A percentile compares a stretch with the other conserved stretches of the same genome.
phyloP scores from a whole-genome alignment of 2,329 filamentous ascomycete species.

The Alternaria metachromatica region DNA sequence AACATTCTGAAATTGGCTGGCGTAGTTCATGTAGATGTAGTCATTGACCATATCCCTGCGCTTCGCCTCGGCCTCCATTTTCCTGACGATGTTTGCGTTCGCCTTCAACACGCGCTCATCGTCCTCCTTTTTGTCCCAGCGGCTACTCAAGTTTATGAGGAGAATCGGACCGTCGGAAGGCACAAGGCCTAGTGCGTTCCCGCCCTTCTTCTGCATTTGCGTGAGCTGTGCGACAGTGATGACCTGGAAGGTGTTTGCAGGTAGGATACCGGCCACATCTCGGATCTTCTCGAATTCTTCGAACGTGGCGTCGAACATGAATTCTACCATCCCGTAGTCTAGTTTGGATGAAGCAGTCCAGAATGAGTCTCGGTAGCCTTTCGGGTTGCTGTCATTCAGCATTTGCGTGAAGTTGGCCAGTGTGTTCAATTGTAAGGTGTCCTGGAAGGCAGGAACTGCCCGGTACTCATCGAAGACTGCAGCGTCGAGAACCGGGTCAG shows the following conservation, averaged over 20 bases:
- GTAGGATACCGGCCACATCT: conserved; percentile 13
- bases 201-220: conserved; percentile 27
- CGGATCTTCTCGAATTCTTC: conserved; percentile 11
- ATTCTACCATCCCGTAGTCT: conserved; percentile 14
- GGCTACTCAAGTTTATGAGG: conserved; percentile 12
- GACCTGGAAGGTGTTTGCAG: conserved; percentile 25
- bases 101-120: conserved; percentile 20
- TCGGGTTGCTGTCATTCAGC: conserved; percentile 15
- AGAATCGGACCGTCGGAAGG: conserved; percentile 15
- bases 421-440: conserved; percentile 22
- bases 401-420: conserved; percentile 22
- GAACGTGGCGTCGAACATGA: conserved; percentile 17
- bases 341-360: conserved; percentile 30
- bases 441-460: conserved; percentile 10
- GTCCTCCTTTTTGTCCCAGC: conserved; percentile 22
- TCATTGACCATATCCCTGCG: background rate
- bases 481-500: conserved; percentile 3
- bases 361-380: conserved; percentile 21
- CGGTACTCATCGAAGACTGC: conserved; percentile 9
- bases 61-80: conserved; percentile 17
- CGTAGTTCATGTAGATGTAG: conserved; percentile 55
- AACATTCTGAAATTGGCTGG: conserved; percentile 50
- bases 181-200: conserved; percentile 29
- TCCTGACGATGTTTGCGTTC: conserved; percentile 15
- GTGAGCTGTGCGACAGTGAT: conserved; percentile 21